A percentile compares a stretch with the other conserved stretches of the same genome.
These are phyloP conservation scores for Pseudogymnoascus sp. DNA, from an alignment of 2,329 filamentous ascomycete species.

Conservation along the genomic window DNA sequence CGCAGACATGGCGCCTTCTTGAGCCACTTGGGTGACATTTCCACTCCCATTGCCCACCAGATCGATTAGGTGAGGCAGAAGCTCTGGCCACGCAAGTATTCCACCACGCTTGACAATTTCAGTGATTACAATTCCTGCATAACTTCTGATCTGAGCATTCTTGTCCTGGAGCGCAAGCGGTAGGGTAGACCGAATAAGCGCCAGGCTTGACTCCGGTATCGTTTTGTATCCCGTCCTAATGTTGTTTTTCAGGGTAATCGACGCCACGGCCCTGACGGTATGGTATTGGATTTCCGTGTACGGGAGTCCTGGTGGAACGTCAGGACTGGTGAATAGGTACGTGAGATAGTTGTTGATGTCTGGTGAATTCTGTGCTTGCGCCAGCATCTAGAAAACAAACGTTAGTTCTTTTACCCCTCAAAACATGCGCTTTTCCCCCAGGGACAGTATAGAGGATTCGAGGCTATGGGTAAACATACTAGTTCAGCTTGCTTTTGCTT, in stretches of 20 bases:
- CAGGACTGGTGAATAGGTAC: slow-evolving; percentile 71
- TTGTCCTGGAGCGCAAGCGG: slow-evolving; percentile 73
- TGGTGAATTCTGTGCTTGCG: slow-evolving; percentile 76
- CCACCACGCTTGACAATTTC: slow-evolving; percentile 80
- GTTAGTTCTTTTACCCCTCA: slow-evolving; percentile 3
- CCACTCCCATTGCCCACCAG: slow-evolving; percentile 67
- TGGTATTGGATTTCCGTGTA: slow-evolving; percentile 56
- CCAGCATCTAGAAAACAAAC: slow-evolving; percentile 63
- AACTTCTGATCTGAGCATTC: slow-evolving; percentile 73
- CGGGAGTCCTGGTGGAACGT: slow-evolving; percentile 51
- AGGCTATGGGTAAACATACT: slow-evolving; percentile 7
- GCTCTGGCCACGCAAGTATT: slow-evolving; percentile 81
- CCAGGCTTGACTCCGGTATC: slow-evolving; percentile 64
- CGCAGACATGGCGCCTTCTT: slow-evolving; percentile 90
- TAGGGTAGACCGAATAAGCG: slow-evolving; percentile 71
- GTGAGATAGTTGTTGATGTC: slow-evolving; percentile 97
- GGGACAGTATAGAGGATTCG: slow-evolving; percentile 15
- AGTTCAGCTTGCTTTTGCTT: slow-evolving; percentile 80
- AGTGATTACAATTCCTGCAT: slow-evolving; percentile 87
- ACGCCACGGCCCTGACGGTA: slow-evolving; percentile 75
- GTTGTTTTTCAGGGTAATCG: slow-evolving; percentile 94
- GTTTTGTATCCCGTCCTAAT: slow-evolving; percentile 66
- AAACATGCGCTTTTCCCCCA: background rate
- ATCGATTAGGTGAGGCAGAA: slow-evolving; percentile 73
- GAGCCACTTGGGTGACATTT: slow-evolving; percentile 59